Conservation (phyloP, 805 yeast genomes). For the Wickerhamiella galacta region DNA sequence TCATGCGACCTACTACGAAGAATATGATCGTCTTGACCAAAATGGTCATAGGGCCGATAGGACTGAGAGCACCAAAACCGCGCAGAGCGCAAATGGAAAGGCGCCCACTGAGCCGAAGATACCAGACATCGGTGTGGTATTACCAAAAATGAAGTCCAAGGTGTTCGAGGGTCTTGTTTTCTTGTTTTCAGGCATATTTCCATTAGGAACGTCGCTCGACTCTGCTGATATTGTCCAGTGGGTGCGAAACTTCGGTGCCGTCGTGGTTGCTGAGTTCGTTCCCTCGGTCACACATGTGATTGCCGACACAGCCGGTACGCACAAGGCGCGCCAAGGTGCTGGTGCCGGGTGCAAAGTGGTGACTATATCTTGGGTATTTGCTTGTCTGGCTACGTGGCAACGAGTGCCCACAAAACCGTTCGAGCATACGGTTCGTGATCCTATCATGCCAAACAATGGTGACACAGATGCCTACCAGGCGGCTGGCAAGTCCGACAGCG, state of each 20-base stretch:
- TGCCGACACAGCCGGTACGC: constrained; percentile 64
- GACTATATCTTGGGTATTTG: constrained; percentile 83
- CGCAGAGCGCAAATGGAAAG: not conserved
- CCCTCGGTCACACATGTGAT: constrained; percentile 76
- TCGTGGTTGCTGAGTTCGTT: constrained; percentile 52
- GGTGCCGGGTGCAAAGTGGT: constrained; percentile 57
- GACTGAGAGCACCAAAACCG: not conserved
- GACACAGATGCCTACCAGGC: constrained; percentile 9
- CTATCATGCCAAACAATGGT: constrained; percentile 23
- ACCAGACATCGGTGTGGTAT: constrained; percentile 19
- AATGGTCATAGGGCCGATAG: no score
- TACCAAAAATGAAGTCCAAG: constrained; percentile 54
- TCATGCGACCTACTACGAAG: constrained; percentile 49
- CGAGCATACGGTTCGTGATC: constrained; percentile 34
- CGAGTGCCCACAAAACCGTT: constrained; percentile 47
- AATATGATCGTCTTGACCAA: constrained; percentile 22
- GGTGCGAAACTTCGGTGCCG: constrained; percentile 86
- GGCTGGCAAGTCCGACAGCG: constrained; percentile 13
- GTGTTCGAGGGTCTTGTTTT: constrained; percentile 56
- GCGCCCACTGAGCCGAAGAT: constrained; percentile 3
- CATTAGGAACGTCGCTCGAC: constrained; percentile 57
- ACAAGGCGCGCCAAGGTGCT: constrained; percentile 68
- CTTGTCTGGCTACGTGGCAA: constrained; percentile 67
- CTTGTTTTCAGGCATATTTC: constrained; percentile 78
- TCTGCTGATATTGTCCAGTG: constrained; percentile 79